A percentile compares a stretch with the other conserved stretches of the same genome.
Conservation (phyloP, 1,139 yeast species). For the Geotrichum fermentans region DNA sequence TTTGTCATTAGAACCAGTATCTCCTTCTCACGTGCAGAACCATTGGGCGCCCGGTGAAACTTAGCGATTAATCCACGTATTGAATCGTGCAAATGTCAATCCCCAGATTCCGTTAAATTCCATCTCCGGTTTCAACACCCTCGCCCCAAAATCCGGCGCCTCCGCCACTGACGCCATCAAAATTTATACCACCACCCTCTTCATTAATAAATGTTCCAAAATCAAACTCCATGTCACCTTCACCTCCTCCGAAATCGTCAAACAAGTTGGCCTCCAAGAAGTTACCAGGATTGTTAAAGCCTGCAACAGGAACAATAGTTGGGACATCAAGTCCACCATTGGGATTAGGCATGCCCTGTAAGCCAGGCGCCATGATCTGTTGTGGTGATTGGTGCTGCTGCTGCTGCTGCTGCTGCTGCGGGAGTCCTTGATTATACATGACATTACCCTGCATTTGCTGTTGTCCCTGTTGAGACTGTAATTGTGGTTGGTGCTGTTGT, state of each 20-base stretch:
- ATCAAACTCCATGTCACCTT: slow-evolving; percentile 35
- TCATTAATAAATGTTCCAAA: slow-evolving; percentile 36
- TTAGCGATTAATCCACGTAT: no score
- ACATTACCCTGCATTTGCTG: neutral
- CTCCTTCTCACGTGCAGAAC: no score
- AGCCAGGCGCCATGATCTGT: neutral
- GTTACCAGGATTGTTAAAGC: slow-evolving; percentile 14
- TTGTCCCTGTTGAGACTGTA: slow-evolving; percentile 14
- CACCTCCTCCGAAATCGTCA: slow-evolving; percentile 32
- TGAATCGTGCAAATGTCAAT: no score
- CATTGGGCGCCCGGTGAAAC: no score
- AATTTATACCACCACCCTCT: slow-evolving; percentile 32
- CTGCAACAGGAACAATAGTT: slow-evolving; percentile 13
- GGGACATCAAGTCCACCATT: slow-evolving; percentile 12
- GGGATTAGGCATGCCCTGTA: slow-evolving; percentile 22
- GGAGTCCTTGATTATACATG: neutral
- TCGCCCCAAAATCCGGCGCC: slow-evolving; percentile 33
- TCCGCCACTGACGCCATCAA: slow-evolving; percentile 26
- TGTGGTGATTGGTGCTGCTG: neutral
- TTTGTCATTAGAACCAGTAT: no score
- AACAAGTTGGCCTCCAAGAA: slow-evolving; percentile 31
- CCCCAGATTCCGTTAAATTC: no score
- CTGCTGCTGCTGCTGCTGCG: neutral
- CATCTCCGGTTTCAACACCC: slow-evolving; percentile 34
- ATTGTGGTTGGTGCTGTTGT: slow-evolving; percentile 20